Base-by-base conservation (phyloP, 1,284 basidiomycete genomes). In the Stygiomarasmius scandens region DNA sequence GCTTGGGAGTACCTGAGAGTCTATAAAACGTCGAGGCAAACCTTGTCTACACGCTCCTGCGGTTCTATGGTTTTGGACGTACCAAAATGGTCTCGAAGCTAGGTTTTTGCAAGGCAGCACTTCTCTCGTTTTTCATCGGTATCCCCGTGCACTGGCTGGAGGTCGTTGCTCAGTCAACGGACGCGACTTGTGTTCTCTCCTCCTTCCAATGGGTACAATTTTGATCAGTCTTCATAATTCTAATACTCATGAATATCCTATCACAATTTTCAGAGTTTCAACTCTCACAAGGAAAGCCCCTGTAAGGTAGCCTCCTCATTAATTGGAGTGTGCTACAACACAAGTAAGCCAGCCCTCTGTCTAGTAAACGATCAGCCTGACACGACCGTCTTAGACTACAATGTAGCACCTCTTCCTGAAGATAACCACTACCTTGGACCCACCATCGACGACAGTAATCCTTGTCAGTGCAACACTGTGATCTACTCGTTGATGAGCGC, bases 221-320 rank as follows among this genome's bases (percentile, higher is more conserved):
- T 49, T 23, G 29, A 49, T 46, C 34, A 22, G 20, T 8, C 23
- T 8, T 19, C 3, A n/a, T n/a, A n/a, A n/a, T n/a, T n/a, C n/a
- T n/a, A n/a, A n/a, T n/a, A n/a, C 6, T 14, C 29, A 9, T 16
- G 4, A n/a, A 25, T 9, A 5, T 27, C n/a, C 1, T 22, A 23
- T 36, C 4, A 49, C 23, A 16, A 44, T 19, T 11, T 3, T 14
- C 10, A 19, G 20, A 36, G 12, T 22, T 73, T 68, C 49, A 79
- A 78, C 56, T 75, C 77, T 3, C 68, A 70, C 41, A 71, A 74
- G 25, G 72, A 79, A 59, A 77, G 71, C 49, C 78, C 79, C 6
- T 81, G 79, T 63, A 64, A 74, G 14, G 73, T 81, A 32, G 77
- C 77, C 14, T 73, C 76, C 1, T 71, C 73, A 19, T 69, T 79